A percentile compares a stretch with the other conserved stretches of the same genome.
Evolutionary conservation across 2,329 filamentous ascomycete species (phyloP).

Genomic region (Alternaria atra): DNA sequence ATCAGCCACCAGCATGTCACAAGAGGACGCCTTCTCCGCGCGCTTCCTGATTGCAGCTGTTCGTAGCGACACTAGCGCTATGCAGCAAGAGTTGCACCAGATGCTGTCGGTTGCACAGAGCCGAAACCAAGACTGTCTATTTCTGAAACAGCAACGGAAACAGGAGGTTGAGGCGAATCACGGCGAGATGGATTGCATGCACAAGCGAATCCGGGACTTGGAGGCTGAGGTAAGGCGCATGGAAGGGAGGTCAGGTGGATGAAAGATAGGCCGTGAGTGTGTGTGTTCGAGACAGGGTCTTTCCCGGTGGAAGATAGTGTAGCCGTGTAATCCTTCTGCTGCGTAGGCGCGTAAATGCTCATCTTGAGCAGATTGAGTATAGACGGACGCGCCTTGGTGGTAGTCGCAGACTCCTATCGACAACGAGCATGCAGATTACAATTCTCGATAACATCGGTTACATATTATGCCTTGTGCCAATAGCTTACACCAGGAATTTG

Average conservation of each 20-base stretch:
- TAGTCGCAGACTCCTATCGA: background rate
- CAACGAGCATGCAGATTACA: background rate
- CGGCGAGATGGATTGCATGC: slow-evolving; percentile 4
- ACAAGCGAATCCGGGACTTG: background rate
- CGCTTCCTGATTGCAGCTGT: background rate
- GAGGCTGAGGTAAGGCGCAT: slow-evolving; percentile 1
- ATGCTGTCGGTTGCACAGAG: slow-evolving; percentile 2
- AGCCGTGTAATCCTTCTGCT: background rate
- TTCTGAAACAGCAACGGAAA: background rate
- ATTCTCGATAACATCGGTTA: background rate
- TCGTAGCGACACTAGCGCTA: background rate
- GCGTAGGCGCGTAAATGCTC: background rate
- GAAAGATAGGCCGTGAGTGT: background rate
- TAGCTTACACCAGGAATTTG: background rate
- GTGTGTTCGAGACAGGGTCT: background rate
- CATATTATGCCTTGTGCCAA: background rate
- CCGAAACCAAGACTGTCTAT: slow-evolving; percentile 3
- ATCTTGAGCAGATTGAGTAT: slow-evolving; percentile 3
- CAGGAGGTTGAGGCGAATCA: background rate
- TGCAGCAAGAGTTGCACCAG: slow-evolving; percentile 3
- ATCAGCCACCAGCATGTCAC: slow-evolving; percentile 3
- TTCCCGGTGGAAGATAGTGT: background rate
- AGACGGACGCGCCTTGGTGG: background rate
- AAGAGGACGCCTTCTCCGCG: background rate
- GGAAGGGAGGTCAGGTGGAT: slow-evolving; percentile 2